Conservation (phyloP, 129 eudicot genomes). For the Heracleum sosnowskyi region DNA sequence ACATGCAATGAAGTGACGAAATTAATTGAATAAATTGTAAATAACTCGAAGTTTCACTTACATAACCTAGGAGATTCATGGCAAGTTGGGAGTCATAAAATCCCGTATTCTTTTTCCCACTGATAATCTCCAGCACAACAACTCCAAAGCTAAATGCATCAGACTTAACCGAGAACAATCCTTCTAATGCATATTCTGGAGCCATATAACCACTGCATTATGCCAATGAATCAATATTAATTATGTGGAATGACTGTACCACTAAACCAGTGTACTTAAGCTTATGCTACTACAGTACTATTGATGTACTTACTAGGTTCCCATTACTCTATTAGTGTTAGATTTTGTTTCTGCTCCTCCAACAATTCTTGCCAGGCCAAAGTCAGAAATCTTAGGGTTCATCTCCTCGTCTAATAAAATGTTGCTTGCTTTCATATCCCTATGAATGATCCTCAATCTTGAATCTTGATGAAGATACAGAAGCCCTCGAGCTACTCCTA, state of each 20-base stretch:
- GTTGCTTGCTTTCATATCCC: constrained; percentile 7
- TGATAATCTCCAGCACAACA: background rate
- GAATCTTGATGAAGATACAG: constrained; percentile 6
- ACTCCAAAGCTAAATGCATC: background rate
- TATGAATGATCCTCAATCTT: background rate
- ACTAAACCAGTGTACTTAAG: background rate
- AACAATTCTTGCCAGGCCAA: constrained; percentile 1
- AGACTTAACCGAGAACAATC: background rate
- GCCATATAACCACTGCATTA: constrained; percentile 3
- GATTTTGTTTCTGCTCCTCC: background rate
- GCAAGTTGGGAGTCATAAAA: background rate
- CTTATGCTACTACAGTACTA: background rate
- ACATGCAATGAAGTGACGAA: background rate
- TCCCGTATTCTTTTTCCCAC: background rate
- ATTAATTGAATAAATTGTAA: background rate
- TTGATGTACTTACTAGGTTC: constrained; percentile 1
- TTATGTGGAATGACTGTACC: background rate
- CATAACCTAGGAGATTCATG: background rate
- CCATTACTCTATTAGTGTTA: background rate
- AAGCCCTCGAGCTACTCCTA: constrained; percentile 3
- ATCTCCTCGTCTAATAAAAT: background rate
- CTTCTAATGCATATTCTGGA: constrained; percentile 4
- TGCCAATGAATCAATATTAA: background rate
- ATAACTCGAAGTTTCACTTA: background rate
- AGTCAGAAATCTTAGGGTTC: constrained; percentile 2